Evolutionary conservation across 2,329 filamentous ascomycete genomes (phyloP).

Genomic region (Aspergillus ustus): DNA sequence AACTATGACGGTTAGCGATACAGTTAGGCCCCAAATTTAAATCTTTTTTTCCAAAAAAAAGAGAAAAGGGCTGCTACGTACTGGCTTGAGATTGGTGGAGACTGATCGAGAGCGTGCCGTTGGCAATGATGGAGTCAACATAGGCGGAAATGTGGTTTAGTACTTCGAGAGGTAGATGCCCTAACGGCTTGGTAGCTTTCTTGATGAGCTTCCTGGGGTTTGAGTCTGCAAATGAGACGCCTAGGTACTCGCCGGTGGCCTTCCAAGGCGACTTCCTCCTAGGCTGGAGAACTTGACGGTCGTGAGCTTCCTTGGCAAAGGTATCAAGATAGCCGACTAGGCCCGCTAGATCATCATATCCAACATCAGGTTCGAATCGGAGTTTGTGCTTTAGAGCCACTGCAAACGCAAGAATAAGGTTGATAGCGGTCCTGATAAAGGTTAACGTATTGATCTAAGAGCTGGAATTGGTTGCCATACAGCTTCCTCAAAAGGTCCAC

Average conservation of each 20-base stretch:
- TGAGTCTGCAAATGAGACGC: constrained; percentile 74
- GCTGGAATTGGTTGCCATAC: constrained; percentile 30
- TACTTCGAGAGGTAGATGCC: constrained; percentile 83
- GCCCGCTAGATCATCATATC: constrained; percentile 74
- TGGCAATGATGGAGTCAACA: constrained; percentile 62
- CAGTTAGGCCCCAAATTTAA: no score
- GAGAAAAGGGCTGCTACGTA: constrained; percentile 25
- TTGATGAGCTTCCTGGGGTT: constrained; percentile 82
- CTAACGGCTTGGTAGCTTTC: constrained; percentile 71
- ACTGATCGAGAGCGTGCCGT: constrained; percentile 41
- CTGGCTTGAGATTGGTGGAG: constrained; percentile 45
- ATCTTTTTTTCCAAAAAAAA: no score
- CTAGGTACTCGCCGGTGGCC: constrained; percentile 71
- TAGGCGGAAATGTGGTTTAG: constrained; percentile 72
- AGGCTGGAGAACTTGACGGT: constrained; percentile 42
- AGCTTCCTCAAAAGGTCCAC: constrained; percentile 72
- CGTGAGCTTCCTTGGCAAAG: constrained; percentile 67
- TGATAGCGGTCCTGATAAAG: constrained; percentile 62
- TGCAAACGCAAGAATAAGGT: constrained; percentile 78
- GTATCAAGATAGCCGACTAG: constrained; percentile 75
- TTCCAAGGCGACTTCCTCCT: constrained; percentile 63
- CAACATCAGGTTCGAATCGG: constrained; percentile 79
- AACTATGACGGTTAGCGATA: constrained; percentile 42
- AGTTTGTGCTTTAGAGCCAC: constrained; percentile 79
- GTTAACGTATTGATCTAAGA: constrained; percentile 20